These are phyloP conservation scores for Lupinus albus DNA, from an alignment of 306 rosid species.

Conservation along the genomic window DNA sequence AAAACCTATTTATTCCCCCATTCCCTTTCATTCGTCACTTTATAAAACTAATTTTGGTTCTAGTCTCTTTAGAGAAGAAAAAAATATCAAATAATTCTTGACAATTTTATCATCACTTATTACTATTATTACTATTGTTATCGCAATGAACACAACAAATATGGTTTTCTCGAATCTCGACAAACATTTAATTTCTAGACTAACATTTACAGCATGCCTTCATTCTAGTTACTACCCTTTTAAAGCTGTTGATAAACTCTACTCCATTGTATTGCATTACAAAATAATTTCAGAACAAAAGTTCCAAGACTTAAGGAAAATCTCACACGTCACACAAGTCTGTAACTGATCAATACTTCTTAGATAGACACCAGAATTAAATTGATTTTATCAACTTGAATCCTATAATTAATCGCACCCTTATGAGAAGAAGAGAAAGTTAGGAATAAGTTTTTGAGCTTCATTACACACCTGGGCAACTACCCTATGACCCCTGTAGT, in stretches of 20 bases:
- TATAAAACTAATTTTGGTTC: too few species aligned
- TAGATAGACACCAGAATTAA: constrained; percentile 11
- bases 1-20: background rate
- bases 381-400: constrained; percentile 12
- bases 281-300: background rate
- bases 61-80: background rate
- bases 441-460: constrained; percentile 11
- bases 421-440: constrained; percentile 2
- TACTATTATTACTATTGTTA: too few species aligned
- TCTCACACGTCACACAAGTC: background rate
- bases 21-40: background rate
- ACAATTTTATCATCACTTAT: too few species aligned
- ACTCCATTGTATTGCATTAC: constrained; percentile 13
- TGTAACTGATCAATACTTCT: constrained; percentile 12
- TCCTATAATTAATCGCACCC: constrained; percentile 7
- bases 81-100: too few species aligned
- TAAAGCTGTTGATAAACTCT: background rate
- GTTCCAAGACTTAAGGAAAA: too few species aligned
- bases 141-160: background rate
- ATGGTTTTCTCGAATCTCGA: too few species aligned
- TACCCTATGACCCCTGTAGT: constrained; percentile 97
- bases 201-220: background rate
- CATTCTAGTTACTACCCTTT: background rate
- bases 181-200: too few species aligned
- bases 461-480: constrained; percentile 88